Evolutionary conservation across 2,329 filamentous ascomycete genomes (phyloP), one percentile per base, ranked within the genome.

Genomic region (Talaromyces amestolkiae): DNA sequence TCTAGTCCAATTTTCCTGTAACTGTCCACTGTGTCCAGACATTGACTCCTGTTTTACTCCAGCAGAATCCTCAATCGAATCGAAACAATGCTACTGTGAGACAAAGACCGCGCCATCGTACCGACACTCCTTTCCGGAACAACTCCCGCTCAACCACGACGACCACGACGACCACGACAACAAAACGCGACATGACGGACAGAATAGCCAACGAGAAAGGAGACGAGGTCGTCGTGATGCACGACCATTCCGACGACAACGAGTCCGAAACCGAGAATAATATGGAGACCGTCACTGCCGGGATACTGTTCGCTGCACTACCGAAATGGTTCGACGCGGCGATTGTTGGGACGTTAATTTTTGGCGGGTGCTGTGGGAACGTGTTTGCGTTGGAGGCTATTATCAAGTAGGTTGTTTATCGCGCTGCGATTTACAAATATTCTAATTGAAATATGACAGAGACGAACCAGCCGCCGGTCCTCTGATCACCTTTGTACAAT

Each of bases 361-460:
- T 99, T 77, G 95, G 95, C 61, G 95, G 95, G 35, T 97, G 93
- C 76, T 97, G 93, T 80, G 92, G 92, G 41, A 97, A 97, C 84
- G 93, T 97, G n/a, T 98, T 96, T 79, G 92, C 94, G 47, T 84
- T 99, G 65, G 95, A 99, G 79, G 91, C 92, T 56, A 96, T 98
- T 72, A 88, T 99, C 75, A 96, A 95, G 91, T 95, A 81, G 86
- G 89, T 37, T 3, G 13, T 37, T 37, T 7, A 37, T 10, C 35
- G 35, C 35, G 1, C 13, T 37, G 13, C 35, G 5, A 7, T 11
- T 37, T 13, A 37, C 4, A 11, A 13, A 13, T 13, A 31, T 31
- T 31, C 27, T 31, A 31, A 31, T 31, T 31, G 27, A 31, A 31
- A 31, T 31, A 3, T 31, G 27, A 7, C 54, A 66, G 65, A 60